These are phyloP conservation scores for Hypoxylon rickii DNA, from an alignment of 495 filamentous ascomycete genomes.

Conservation along the genomic window DNA sequence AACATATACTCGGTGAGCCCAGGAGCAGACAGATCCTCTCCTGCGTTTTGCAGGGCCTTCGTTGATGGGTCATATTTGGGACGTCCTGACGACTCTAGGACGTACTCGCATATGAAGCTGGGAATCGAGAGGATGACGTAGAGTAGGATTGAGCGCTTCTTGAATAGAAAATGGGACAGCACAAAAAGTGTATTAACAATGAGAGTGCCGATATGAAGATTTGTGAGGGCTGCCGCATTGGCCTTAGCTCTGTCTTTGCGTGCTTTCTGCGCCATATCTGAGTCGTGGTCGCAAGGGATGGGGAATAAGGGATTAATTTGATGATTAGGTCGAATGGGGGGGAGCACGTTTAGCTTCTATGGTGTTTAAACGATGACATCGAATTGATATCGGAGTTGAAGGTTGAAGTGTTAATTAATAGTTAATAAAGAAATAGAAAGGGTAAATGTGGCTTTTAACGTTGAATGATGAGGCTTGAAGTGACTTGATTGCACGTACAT, in stretches of 20 bases:
- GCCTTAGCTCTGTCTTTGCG: constrained; percentile 85
- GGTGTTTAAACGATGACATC: too few species aligned
- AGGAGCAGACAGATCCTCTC: constrained; percentile 86
- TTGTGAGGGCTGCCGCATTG: constrained; percentile 74
- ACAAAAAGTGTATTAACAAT: constrained; percentile 74
- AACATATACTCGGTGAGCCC: constrained; percentile 98
- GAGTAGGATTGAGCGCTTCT: constrained; percentile 65
- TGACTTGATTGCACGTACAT: too few species aligned
- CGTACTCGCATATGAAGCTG: constrained; percentile 75
- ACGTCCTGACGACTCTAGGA: constrained; percentile 80
- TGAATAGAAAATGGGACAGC: constrained; percentile 68
- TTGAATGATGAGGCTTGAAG: too few species aligned
- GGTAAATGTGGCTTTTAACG: too few species aligned
- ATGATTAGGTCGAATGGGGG: too few species aligned
- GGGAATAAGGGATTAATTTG: too few species aligned
- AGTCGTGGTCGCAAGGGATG: background rate
- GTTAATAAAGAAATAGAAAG: too few species aligned
- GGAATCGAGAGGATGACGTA: constrained; percentile 77
- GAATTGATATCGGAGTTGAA: too few species aligned
- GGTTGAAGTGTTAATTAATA: too few species aligned
- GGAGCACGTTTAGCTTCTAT: too few species aligned
- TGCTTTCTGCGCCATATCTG: constrained; percentile 79
- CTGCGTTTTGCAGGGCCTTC: constrained; percentile 70
- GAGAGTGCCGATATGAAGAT: constrained; percentile 76
- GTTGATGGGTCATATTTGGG: constrained; percentile 67